Evolutionary conservation across 2,329 filamentous ascomycete genomes (phyloP), one percentile per base, ranked within the genome.

Genomic region (Aspergillus pseudoterreus): DNA sequence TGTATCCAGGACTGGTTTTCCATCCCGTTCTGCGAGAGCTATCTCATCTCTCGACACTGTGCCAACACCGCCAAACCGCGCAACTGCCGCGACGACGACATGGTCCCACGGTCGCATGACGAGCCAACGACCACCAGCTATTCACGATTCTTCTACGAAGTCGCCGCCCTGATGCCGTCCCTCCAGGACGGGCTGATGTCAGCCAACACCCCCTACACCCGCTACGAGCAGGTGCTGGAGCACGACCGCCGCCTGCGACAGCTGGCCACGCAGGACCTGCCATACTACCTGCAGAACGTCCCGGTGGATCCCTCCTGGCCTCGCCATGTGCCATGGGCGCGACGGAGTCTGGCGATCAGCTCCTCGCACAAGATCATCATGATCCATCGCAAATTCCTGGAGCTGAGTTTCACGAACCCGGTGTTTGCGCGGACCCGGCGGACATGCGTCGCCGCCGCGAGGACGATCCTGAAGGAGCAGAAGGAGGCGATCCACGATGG

Each of bases 351-450:
- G 14, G 67, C 70, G 8, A 69, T 73, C 14, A 73, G 70, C 24
- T 61, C 64, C 9, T 66, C 68, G 8, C 73, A 76, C 36, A 76
- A 76, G 51, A 68, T 74, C n/a, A 75, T 76, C 53, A 75, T 75
- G 73, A 67, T 74, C 4, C 71, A 75, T 47, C 67, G 75, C 41
- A 70, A 67, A 36, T 76, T 75, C 48, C 57, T 76, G 2, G 70
- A 70, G 36, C 60, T 66, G 38, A 74, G 72, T 45, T 75, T 76
- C 54, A 71, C 68, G 3, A 71, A 73, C 38, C 63, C 63, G 1
- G 66, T 69, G n/a, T 77, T 73, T 48, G 66, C 66, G 3, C 73
- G 75, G 50, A 75, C 70, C 8, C 65, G 73, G 19, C 70, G 71
- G 59, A 74, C 73, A 0, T 75, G 72, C 47, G 64, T 70, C 42